These are phyloP conservation scores for Hirschioporus abietinus DNA, from an alignment of 768 basidiomycete genomes.

Conservation along the genomic window DNA sequence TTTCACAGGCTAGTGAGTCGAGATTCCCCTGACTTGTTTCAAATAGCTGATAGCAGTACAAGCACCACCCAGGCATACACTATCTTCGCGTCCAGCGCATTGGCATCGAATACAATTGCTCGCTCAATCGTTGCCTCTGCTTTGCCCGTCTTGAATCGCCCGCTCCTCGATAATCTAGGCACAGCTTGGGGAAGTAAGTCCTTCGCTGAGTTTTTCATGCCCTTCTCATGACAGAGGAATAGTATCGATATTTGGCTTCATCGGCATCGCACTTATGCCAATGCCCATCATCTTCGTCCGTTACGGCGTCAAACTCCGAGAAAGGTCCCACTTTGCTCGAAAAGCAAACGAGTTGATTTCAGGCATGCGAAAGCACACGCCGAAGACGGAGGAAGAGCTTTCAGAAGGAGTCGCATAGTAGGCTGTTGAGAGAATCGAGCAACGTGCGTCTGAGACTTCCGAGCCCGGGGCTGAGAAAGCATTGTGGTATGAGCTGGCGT, in stretches of 20 bases:
- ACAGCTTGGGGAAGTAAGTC: conserved; percentile 19
- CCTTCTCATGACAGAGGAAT: background rate
- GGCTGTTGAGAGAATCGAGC: background rate
- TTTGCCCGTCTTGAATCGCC: conserved; percentile 17
- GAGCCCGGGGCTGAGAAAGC: too few species aligned
- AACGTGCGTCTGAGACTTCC: too few species aligned
- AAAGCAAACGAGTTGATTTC: background rate
- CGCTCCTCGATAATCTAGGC: conserved; percentile 14
- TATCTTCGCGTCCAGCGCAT: conserved; percentile 18
- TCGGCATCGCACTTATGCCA: background rate
- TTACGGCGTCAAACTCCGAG: background rate
- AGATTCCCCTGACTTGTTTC: background rate
- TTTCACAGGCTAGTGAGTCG: conserved; percentile 20
- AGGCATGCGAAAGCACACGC: background rate
- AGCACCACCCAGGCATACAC: conserved; percentile 17
- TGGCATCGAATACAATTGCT: conserved; percentile 15
- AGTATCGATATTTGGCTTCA: background rate
- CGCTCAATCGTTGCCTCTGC: conserved; percentile 17
- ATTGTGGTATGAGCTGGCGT: too few species aligned
- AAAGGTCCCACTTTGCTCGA: background rate
- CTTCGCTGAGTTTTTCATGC: background rate
- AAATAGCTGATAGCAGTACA: background rate
- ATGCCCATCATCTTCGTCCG: background rate
- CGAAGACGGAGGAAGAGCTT: background rate
- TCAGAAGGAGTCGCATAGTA: background rate